Conservation (phyloP, 2,329 filamentous ascomycete genomes). For the Westerdykella ornata region DNA sequence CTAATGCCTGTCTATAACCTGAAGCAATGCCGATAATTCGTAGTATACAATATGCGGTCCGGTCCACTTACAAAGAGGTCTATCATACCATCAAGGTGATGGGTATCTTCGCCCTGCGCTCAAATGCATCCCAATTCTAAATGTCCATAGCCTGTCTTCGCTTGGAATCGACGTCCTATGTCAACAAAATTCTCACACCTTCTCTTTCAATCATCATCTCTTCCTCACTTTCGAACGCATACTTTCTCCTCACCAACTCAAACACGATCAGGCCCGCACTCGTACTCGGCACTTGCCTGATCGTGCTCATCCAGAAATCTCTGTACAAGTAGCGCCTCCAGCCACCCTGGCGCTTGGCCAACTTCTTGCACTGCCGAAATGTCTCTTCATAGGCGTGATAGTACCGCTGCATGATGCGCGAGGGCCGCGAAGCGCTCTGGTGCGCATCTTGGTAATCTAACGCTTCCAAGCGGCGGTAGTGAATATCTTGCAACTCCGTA, state of each 20-base stretch:
- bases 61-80: too few species aligned
- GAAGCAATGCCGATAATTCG: too few species aligned
- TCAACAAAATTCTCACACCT: conserved; percentile 64
- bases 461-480: conserved; percentile 66
- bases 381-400: conserved; percentile 66
- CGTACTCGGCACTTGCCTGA: conserved; percentile 69
- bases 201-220: conserved; percentile 47
- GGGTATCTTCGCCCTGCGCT: neutral
- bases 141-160: neutral
- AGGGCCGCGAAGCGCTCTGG: conserved; percentile 19
- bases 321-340: conserved; percentile 60
- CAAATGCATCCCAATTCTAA: neutral
- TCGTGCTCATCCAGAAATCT: conserved; percentile 65
- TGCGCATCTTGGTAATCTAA: conserved; percentile 55
- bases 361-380: conserved; percentile 52
- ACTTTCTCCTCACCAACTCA: conserved; percentile 67
- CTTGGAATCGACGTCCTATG: conserved; percentile 7
- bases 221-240: conserved; percentile 56
- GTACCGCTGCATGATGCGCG: conserved; percentile 52
- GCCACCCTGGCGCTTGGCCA: conserved; percentile 54
- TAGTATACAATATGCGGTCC: too few species aligned
- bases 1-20: too few species aligned
- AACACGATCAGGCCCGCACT: conserved; percentile 73
- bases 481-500: conserved; percentile 62
- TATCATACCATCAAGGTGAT: neutral